Evolutionary conservation across 495 filamentous ascomycete genomes (phyloP).

Genomic region (Neurospora sp.): DNA sequence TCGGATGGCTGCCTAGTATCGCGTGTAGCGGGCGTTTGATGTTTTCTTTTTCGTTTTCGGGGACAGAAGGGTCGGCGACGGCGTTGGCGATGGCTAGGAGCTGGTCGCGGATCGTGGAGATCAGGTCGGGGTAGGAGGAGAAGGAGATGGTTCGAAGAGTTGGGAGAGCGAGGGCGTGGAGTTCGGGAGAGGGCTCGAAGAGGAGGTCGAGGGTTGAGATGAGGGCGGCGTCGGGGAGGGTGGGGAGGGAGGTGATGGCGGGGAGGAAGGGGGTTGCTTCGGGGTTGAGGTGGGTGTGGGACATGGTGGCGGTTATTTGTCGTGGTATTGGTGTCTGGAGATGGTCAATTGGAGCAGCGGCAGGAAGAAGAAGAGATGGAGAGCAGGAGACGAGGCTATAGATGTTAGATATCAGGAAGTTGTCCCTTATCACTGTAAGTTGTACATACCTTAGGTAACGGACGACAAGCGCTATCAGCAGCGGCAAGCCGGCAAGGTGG

Average conservation of each 20-base stretch:
- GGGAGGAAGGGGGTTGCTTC: constrained; percentile 22
- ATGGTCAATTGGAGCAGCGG: neutral
- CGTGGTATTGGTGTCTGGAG: neutral
- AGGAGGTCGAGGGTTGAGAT: constrained; percentile 65
- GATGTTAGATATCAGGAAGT: neutral
- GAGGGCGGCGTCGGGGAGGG: constrained; percentile 41
- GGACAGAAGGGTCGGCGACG: constrained; percentile 1
- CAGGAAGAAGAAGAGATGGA: neutral
- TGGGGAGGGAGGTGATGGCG: constrained; percentile 23
- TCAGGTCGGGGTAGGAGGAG: constrained; percentile 23
- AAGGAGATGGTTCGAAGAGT: constrained; percentile 54
- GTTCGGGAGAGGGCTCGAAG: constrained; percentile 72
- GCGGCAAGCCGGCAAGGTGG: neutral
- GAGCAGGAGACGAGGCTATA: neutral
- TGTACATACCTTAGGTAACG: too few relatives aligned
- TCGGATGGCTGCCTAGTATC: constrained; percentile 80
- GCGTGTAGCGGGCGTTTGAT: constrained; percentile 28
- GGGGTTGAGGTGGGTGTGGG: constrained; percentile 8
- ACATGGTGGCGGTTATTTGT: neutral
- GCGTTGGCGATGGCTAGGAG: constrained; percentile 36
- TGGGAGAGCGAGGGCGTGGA: constrained; percentile 62
- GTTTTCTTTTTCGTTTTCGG: constrained; percentile 1
- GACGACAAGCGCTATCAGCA: neutral
- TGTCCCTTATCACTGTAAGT: neutral
- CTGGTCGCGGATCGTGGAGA: constrained; percentile 38